A percentile compares a stretch with the other conserved stretches of the same genome.
Conservation (phyloP, 352 stramenopile species). For the Globisporangium emineosum region DNA sequence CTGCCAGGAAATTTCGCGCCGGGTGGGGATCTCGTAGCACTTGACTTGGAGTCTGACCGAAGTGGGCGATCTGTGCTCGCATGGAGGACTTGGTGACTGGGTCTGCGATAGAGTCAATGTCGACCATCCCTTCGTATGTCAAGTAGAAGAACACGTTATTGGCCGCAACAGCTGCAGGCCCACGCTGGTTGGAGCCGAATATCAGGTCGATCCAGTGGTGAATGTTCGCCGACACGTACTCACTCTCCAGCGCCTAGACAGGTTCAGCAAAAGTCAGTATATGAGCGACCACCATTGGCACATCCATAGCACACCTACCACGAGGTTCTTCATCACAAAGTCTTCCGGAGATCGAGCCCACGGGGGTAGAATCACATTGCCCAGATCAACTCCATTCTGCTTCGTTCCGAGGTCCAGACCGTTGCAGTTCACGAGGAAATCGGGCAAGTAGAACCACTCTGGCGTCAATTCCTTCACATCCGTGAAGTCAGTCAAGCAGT, state of each 20-base stretch:
- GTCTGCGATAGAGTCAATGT: conserved; percentile 95
- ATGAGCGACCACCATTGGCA: not conserved
- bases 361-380: conserved; percentile 93
- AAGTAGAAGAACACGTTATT: conserved; percentile 99
- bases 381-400: conserved; percentile 83
- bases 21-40: conserved; percentile 90
- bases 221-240: conserved; percentile 79
- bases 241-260: conserved; percentile 75
- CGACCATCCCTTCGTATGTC: conserved; percentile 98
- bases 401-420: conserved; percentile 70
- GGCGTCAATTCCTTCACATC: conserved; percentile 94
- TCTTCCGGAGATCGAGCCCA: conserved; percentile 83
- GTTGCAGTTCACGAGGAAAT: conserved; percentile 90
- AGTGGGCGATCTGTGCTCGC: conserved; percentile 97
- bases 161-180: conserved; percentile 83
- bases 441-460: conserved; percentile 92
- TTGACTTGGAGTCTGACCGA: conserved; percentile 97
- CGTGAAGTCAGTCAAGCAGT: conserved; percentile 86
- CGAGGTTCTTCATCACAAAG: conserved; percentile 84
- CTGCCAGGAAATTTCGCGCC: conserved; percentile 28
- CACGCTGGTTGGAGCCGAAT: conserved; percentile 74
- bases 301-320: conserved; percentile 33
- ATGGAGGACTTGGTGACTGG: conserved; percentile 91
- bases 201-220: conserved; percentile 90
- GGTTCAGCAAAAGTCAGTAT: not conserved